These are phyloP conservation scores for Lichtheimia ornata DNA, from an alignment of 371 early-diverging fungal genomes.

Conservation along the genomic window DNA sequence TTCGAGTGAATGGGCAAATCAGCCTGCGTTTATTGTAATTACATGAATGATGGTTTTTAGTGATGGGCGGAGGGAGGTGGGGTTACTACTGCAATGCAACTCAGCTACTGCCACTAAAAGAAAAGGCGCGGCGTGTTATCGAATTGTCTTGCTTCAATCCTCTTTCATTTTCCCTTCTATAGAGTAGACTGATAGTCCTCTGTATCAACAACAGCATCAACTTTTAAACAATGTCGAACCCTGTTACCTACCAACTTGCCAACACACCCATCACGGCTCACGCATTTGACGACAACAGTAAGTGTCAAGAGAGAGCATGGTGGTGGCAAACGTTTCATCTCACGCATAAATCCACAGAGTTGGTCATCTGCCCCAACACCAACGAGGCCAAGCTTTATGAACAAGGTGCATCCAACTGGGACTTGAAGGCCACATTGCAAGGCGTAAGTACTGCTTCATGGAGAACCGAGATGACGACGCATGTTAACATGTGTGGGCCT, in stretches of 20 bases:
- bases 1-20: too few species aligned
- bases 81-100: too few species aligned
- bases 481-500: background rate
- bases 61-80: too few species aligned
- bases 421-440: constrained; percentile 66
- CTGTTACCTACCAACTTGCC: constrained; percentile 63
- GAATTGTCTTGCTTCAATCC: background rate
- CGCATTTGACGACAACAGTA: constrained; percentile 86
- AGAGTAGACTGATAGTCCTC: constrained; percentile 22
- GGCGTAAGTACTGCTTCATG: constrained; percentile 53
- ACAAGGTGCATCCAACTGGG: constrained; percentile 63
- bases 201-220: background rate
- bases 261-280: constrained; percentile 88
- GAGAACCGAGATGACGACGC: background rate
- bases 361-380: constrained; percentile 89
- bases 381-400: constrained; percentile 89
- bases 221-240: constrained; percentile 57
- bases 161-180: background rate
- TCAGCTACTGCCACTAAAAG: too few species aligned
- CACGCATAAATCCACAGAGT: constrained; percentile 56
- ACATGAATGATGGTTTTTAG: too few species aligned
- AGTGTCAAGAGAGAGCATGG: constrained; percentile 8
- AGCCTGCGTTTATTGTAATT: too few species aligned
- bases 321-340: background rate
- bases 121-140: too few species aligned